Evolutionary conservation across 1,284 basidiomycete genomes (phyloP).

Genomic region (Apiotrichum veenhuisii): DNA sequence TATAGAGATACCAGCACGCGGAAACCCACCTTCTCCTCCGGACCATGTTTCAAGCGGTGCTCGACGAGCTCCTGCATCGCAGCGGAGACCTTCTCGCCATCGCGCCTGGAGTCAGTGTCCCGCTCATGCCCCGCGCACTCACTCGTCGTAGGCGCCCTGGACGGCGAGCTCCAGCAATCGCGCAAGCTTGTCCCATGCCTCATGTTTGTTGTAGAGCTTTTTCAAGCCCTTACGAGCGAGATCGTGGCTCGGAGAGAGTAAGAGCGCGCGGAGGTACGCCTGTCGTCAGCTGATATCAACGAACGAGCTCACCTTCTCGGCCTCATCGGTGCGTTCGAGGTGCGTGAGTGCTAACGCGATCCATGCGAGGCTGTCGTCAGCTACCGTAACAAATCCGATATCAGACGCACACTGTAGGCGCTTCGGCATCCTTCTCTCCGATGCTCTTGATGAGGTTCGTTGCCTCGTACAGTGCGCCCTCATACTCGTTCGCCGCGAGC

Average conservation of each 20-base stretch:
- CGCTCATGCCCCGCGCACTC: constrained; percentile 25
- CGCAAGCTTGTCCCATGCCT: constrained; percentile 62
- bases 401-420: constrained; percentile 64
- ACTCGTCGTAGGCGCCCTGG: constrained; percentile 60
- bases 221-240: constrained; percentile 69
- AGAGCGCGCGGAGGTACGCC: constrained; percentile 71
- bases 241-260: constrained; percentile 60
- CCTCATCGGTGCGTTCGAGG: constrained; percentile 63
- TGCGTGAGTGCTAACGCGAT: constrained; percentile 72
- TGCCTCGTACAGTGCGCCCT: constrained; percentile 51
- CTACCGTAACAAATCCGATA: constrained; percentile 15
- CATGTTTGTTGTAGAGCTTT: constrained; percentile 65
- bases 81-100: constrained; percentile 75
- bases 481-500: constrained; percentile 70
- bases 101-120: constrained; percentile 55
- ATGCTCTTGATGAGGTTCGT: constrained; percentile 57
- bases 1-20: constrained; percentile 6
- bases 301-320: constrained; percentile 71
- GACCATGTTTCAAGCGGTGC: constrained; percentile 61
- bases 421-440: constrained; percentile 54
- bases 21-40: constrained; percentile 56
- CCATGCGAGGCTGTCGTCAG: constrained; percentile 65
- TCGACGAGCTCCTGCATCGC: constrained; percentile 71
- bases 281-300: constrained; percentile 37
- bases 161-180: constrained; percentile 57